Percentiles rank a stretch among this genome's conserved stretches.
These are phyloP conservation scores for Bruguiera gymnorhiza DNA, from an alignment of 345 rosid genomes.

Conservation along the genomic window DNA sequence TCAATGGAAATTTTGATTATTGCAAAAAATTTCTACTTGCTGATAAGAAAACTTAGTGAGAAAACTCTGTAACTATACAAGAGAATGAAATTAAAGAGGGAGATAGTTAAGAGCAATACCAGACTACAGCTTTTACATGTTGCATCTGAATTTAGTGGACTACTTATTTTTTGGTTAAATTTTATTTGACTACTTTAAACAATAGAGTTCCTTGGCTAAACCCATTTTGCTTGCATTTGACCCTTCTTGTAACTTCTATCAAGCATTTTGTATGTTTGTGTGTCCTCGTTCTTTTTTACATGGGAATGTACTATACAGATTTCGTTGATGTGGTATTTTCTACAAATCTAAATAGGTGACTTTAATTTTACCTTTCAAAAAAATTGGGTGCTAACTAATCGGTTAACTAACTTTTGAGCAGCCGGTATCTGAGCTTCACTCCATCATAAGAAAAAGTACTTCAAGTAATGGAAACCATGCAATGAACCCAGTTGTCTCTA, in stretches of 20 bases:
- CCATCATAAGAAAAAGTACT: constrained; percentile 42
- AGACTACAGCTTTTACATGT: not conserved
- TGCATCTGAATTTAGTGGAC: not conserved
- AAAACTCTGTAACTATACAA: not conserved
- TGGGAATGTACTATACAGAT: not conserved
- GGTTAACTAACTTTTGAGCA: constrained; percentile 30
- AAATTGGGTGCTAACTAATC: constrained; percentile 14
- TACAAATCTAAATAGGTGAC: not conserved
- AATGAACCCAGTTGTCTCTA: constrained; percentile 33
- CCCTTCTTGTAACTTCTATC: not conserved
- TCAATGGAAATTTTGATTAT: not conserved
- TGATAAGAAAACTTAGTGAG: not conserved
- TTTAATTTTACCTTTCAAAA: not conserved
- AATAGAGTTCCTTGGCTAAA: not conserved
- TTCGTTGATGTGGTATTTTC: not conserved
- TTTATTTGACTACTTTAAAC: not conserved
- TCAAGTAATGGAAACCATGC: constrained; percentile 47
- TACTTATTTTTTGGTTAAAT: too few species aligned
- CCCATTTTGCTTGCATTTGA: not conserved
- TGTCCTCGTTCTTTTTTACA: too few species aligned
- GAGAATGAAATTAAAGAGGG: too few species aligned
- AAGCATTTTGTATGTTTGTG: too few species aligned
- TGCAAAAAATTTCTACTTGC: not conserved
- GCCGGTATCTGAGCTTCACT: constrained; percentile 64
- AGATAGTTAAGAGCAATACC: not conserved